Percentiles rank a stretch among this genome's conserved stretches.
Evolutionary conservation across 2,329 filamentous ascomycete species (phyloP).

Genomic region (Chrysoporthe deuterocubensis): DNA sequence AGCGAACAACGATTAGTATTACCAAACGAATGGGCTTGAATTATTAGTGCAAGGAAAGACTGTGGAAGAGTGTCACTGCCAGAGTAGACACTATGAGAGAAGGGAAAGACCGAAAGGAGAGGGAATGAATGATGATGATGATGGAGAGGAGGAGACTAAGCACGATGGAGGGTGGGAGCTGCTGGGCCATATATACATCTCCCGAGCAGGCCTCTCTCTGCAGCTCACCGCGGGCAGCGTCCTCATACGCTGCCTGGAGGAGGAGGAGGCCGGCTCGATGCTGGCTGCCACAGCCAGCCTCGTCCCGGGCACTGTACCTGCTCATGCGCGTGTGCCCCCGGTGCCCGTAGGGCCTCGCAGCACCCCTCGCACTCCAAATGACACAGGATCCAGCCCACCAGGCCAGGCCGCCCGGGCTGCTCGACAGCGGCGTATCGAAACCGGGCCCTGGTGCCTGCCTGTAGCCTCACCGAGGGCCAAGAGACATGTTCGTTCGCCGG

Average conservation of each 20-base stretch:
- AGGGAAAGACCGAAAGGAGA: constrained; percentile 13
- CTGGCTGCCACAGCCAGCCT: background rate
- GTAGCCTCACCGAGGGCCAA: no score
- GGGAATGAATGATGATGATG: constrained; percentile 15
- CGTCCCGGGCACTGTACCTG: background rate
- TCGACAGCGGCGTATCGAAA: background rate
- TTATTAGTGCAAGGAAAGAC: background rate
- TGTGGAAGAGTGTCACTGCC: constrained; percentile 13
- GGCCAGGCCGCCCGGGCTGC: background rate
- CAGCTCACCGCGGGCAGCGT: background rate
- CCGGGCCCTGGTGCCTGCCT: background rate
- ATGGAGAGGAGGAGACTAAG: constrained; percentile 1
- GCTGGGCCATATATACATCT: constrained; percentile 7
- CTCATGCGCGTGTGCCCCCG: background rate
- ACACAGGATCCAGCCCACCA: background rate
- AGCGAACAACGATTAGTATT: constrained; percentile 12
- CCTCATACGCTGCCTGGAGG: background rate
- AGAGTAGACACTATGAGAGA: constrained; percentile 18
- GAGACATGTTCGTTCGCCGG: no score
- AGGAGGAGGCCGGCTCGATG: background rate
- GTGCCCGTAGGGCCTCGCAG: no score
- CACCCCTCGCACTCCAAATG: background rate
- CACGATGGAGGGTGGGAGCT: background rate
- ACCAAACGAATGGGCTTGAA: constrained; percentile 13
- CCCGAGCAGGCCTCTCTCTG: background rate